A percentile compares a stretch with the other conserved stretches of the same genome.
These are phyloP conservation scores for Talaromyces islandicus DNA, from an alignment of 2,329 filamentous ascomycete genomes.

Conservation along the genomic window DNA sequence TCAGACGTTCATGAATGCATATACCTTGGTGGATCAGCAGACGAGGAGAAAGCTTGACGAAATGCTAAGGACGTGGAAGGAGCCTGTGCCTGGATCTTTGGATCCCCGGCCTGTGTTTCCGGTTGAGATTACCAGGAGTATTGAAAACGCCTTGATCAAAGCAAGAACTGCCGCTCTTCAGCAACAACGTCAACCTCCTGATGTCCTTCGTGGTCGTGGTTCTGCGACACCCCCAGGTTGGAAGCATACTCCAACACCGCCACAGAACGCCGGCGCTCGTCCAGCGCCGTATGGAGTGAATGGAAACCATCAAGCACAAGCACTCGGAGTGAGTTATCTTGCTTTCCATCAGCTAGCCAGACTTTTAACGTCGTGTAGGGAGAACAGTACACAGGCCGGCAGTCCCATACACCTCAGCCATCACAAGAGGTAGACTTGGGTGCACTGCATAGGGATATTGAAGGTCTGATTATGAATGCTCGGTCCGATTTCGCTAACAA, in stretches of 20 bases:
- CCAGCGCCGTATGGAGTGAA: slow-evolving; percentile 26
- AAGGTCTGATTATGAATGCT: slow-evolving; percentile 66
- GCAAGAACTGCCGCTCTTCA: slow-evolving; percentile 56
- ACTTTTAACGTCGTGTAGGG: slow-evolving; percentile 12
- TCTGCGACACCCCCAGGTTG: slow-evolving; percentile 54
- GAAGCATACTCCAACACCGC: slow-evolving; percentile 70
- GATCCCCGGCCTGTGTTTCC: slow-evolving; percentile 91
- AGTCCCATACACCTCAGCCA: slow-evolving; percentile 25
- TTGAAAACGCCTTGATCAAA: slow-evolving; percentile 91
- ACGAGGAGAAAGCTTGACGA: slow-evolving; percentile 91
- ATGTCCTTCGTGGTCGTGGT: slow-evolving; percentile 48
- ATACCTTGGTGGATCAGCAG: slow-evolving; percentile 75
- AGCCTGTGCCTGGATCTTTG: slow-evolving; percentile 87
- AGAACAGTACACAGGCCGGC: slow-evolving; percentile 15
- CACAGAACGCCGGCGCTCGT: slow-evolving; percentile 40
- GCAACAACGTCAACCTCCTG: slow-evolving; percentile 45
- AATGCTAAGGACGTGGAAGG: slow-evolving; percentile 97
- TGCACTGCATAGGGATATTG: slow-evolving; percentile 75
- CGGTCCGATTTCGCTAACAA: slow-evolving; percentile 69
- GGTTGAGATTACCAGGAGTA: slow-evolving; percentile 76
- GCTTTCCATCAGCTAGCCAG: not conserved
- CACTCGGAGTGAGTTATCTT: slow-evolving; percentile 11
- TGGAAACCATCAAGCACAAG: slow-evolving; percentile 22
- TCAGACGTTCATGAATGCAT: slow-evolving; percentile 93
- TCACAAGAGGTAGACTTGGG: slow-evolving; percentile 52